phyloP scores from a whole-genome alignment of 306 rosid species.

The Glycine soja region DNA sequence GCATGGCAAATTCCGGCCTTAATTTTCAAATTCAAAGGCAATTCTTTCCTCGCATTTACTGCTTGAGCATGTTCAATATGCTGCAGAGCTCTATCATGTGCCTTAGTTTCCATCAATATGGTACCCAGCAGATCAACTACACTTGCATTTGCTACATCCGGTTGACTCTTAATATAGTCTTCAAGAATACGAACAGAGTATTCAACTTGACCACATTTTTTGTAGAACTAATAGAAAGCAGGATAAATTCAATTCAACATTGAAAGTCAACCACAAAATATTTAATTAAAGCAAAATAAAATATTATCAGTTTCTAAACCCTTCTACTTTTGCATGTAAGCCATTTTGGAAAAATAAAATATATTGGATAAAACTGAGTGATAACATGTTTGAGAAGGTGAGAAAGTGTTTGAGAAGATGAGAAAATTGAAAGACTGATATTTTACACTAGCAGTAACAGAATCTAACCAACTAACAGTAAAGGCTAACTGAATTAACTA shows the following conservation, averaged over 20 bases:
- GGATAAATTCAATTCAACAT: constrained; percentile 29
- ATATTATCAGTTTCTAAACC: constrained; percentile 10
- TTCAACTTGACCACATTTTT: constrained; percentile 81
- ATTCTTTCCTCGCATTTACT: constrained; percentile 55
- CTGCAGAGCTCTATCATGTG: constrained; percentile 70
- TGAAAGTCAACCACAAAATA: constrained; percentile 30
- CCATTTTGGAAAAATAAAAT: constrained; percentile 6
- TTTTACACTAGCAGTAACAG: too few species aligned
- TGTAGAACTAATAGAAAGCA: constrained; percentile 63
- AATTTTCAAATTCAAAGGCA: constrained; percentile 65
- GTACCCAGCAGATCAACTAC: constrained; percentile 78
- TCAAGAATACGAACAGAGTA: constrained; percentile 71
- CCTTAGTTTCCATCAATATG: constrained; percentile 69
- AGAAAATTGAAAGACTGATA: too few species aligned
- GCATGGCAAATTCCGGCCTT: constrained; percentile 83
- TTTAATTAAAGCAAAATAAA: constrained; percentile 10
- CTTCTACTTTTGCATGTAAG: constrained; percentile 19
- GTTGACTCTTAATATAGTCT: constrained; percentile 70
- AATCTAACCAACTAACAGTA: too few species aligned
- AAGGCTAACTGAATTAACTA: too few species aligned
- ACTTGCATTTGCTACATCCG: constrained; percentile 59
- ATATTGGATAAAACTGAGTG: too few species aligned
- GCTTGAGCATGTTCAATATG: constrained; percentile 61
- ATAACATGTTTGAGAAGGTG: too few species aligned
- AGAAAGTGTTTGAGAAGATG: too few species aligned